Conservation (phyloP, 2,329 filamentous ascomycete genomes). For the Pseudocercospora pini-densiflorae region DNA sequence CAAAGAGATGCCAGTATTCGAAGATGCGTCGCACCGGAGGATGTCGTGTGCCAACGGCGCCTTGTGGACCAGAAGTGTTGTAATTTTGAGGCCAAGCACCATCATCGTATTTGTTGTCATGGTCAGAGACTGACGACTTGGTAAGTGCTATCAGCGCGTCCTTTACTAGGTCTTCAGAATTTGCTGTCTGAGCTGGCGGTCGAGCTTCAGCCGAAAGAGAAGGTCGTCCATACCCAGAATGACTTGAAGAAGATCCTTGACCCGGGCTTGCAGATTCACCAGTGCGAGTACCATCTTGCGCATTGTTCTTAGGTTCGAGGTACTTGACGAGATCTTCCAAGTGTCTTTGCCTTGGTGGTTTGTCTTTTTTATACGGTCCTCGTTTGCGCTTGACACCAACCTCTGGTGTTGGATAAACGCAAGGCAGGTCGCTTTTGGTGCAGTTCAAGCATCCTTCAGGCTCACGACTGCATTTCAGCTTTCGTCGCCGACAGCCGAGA, state of each 20-base stretch:
- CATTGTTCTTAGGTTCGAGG: slow-evolving; percentile 29
- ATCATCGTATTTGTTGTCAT: slow-evolving; percentile 25
- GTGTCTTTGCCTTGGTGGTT: slow-evolving; percentile 34
- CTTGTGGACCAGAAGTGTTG: slow-evolving; percentile 1
- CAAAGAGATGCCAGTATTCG: slow-evolving; percentile 36
- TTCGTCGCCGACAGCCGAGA: slow-evolving; percentile 34
- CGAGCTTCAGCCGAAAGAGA: slow-evolving; percentile 7
- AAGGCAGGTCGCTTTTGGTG: slow-evolving; percentile 33
- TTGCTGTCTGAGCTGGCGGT: slow-evolving; percentile 13
- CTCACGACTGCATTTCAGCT: slow-evolving; percentile 37
- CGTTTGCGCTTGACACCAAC: slow-evolving; percentile 36
- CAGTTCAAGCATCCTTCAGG: slow-evolving; percentile 35
- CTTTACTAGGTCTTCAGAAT: slow-evolving; percentile 32
- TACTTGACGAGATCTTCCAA: slow-evolving; percentile 36
- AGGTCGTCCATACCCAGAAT: background rate
- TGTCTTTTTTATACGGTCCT: slow-evolving; percentile 39
- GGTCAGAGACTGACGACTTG: slow-evolving; percentile 27
- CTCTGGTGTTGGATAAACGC: slow-evolving; percentile 35
- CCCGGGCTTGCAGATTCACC: slow-evolving; percentile 17
- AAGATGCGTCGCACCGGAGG: slow-evolving; percentile 28
- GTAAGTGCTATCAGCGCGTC: slow-evolving; percentile 37
- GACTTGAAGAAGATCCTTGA: slow-evolving; percentile 17
- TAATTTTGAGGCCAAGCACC: slow-evolving; percentile 16
- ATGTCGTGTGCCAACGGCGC: slow-evolving; percentile 15
- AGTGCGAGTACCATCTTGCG: slow-evolving; percentile 1